Base-by-base conservation (phyloP, 2,329 filamentous ascomycete genomes). In the Colletotrichum higginsianum region DNA sequence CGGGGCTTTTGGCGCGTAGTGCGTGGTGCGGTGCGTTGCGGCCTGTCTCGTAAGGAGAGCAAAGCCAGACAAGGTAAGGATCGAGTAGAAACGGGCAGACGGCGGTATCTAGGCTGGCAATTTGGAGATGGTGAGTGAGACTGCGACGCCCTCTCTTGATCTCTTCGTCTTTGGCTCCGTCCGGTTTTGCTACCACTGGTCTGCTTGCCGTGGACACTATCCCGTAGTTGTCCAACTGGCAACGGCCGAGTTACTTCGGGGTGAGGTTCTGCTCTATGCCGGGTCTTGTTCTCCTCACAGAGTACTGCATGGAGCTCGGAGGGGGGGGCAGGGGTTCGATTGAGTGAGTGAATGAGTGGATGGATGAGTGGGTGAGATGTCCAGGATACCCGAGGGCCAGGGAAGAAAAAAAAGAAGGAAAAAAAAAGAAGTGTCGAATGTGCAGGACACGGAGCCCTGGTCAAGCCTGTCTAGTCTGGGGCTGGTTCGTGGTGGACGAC, bases 381-480 rank as follows among this genome's bases (percentile, higher is more conserved):
- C 47, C 68, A 61, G 62, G 62, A 67, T 57, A 53, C 47, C 56
- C 63, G 30, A 61, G 47, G 30, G 30, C 30, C 8, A 35, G 30
- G 30, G 30, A 35, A 35, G 30, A 35, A 35, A 44, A 64, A 55
- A 55, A 67, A 15, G 16, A 23, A 35, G 8, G 35, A 57, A 6
- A 55, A 67, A 23, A 23, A 40, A 38, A 55, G 38, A 57, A 42
- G 57, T 42, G 58, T 60, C 58, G 44, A 58, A 53, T 44, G 58
- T 60, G 68, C 67, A 71, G 63, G 68, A 71, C 65, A 58, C 58
- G 60, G 68, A 58, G 65, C 68, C 68, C 68, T 68, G 58, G 64
- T 63, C 65, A 60, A 58, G 53, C 58, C 57, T 60, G 58, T 38
- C 57, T 57, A 52, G 68, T 56, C 67, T 68, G 65, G 65, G 30